Percentiles rank a stretch among this genome's conserved stretches.
phyloP scores from a whole-genome alignment of 2,329 filamentous ascomycete species.

The Sarocladium brachiariae region DNA sequence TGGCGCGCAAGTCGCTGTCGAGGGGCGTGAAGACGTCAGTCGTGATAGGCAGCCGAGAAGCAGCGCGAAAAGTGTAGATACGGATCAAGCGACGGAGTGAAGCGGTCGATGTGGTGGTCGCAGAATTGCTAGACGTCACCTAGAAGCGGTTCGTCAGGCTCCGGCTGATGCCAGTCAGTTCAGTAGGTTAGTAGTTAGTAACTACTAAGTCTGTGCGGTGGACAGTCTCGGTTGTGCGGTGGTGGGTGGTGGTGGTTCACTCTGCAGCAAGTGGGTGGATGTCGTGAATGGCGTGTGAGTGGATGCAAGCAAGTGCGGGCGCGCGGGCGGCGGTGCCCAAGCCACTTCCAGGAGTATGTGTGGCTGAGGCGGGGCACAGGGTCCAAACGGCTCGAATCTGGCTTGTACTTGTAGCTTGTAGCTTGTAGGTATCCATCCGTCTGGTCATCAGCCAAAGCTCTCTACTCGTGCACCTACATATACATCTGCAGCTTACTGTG shows the following conservation, averaged over 20 bases:
- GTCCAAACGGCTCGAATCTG: too few species aligned
- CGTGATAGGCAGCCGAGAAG: neutral
- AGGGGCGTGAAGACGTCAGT: neutral
- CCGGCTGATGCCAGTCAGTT: neutral
- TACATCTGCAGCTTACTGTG: too few species aligned
- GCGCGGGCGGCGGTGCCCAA: neutral
- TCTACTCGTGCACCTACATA: too few species aligned
- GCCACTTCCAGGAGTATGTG: neutral
- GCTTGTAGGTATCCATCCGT: too few species aligned
- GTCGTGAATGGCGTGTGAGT: neutral
- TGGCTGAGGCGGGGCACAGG: neutral
- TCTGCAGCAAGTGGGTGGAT: neutral
- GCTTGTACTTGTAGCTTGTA: too few species aligned
- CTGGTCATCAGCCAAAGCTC: neutral
- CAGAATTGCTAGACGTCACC: conserved; percentile 8
- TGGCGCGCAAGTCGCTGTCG: neutral
- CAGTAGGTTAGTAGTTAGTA: neutral
- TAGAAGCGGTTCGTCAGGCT: conserved; percentile 6
- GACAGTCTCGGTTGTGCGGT: neutral
- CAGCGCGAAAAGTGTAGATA: neutral
- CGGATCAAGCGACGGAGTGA: neutral
- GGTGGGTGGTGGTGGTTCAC: conserved; percentile 3
- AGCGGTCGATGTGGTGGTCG: neutral
- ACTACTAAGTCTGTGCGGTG: neutral
- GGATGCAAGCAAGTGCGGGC: too few species aligned